Conservation (phyloP, 225 moss, liverwort and hornwort genomes). For the Antitrichia curtipendula region DNA sequence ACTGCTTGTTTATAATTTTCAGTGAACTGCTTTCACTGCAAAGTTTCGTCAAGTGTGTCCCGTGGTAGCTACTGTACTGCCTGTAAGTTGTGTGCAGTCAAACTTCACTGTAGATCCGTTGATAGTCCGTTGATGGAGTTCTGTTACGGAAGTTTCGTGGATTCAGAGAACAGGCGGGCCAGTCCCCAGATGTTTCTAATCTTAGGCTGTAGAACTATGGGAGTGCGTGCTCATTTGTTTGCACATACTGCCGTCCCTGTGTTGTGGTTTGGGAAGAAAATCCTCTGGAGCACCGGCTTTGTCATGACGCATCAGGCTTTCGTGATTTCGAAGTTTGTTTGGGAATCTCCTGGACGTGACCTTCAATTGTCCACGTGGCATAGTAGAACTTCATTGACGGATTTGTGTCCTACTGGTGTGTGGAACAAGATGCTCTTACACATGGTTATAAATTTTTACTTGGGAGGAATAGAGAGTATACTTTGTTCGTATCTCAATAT, state of each 20-base stretch:
- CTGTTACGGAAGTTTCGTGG: background rate
- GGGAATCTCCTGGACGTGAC: no score
- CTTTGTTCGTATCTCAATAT: background rate
- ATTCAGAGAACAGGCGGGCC: background rate
- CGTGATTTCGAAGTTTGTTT: background rate
- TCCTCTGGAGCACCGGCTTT: background rate
- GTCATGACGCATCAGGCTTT: background rate
- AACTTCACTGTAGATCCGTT: background rate
- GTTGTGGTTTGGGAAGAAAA: background rate
- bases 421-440: background rate
- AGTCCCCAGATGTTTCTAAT: background rate
- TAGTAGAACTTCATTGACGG: background rate
- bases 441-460: background rate
- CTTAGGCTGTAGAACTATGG: background rate
- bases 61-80: no score
- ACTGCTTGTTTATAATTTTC: background rate
- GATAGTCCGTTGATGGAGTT: background rate
- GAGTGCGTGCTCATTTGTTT: no score
- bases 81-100: background rate
- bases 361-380: background rate
- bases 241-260: background rate
- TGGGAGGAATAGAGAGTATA: background rate
- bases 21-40: background rate
- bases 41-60: background rate
- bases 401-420: no score